Conservation (phyloP, 139 green algal species). For the Auxenochlorella pyrenoidosa region DNA sequence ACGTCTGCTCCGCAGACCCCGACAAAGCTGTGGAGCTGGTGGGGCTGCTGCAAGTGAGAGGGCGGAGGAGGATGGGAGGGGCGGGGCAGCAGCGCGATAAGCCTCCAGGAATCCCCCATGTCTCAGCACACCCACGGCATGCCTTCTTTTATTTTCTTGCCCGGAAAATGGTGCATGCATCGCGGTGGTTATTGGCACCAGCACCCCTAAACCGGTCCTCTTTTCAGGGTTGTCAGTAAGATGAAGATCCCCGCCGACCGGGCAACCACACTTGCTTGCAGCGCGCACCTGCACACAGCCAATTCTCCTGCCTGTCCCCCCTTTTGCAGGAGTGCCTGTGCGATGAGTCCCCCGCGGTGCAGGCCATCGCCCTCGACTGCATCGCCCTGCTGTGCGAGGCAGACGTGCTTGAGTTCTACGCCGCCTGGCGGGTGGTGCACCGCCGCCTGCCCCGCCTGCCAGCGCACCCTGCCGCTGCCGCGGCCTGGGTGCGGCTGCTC, state of each 20-base stretch:
- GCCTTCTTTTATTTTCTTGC: no score
- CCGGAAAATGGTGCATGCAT: no score
- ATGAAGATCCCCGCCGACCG: no score
- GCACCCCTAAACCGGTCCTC: no score
- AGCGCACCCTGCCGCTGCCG: slow-evolving; percentile 33
- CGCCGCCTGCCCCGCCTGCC: slow-evolving; percentile 50
- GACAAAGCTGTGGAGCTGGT: slow-evolving; percentile 43
- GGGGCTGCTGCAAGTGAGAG: slow-evolving; percentile 20
- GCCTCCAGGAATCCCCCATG: no score
- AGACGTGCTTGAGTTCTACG: slow-evolving; percentile 73
- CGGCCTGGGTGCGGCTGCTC: slow-evolving; percentile 50
- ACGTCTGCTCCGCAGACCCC: slow-evolving; percentile 38
- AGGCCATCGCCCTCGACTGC: slow-evolving; percentile 51
- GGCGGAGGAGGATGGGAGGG: no score
- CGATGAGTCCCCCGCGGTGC: slow-evolving; percentile 45
- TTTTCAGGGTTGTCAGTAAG: no score
- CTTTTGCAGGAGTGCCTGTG: slow-evolving; percentile 40
- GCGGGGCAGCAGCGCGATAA: no score
- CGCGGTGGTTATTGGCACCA: no score
- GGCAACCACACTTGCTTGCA: no score
- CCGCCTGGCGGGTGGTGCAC: slow-evolving; percentile 61
- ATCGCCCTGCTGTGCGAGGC: slow-evolving; percentile 52
- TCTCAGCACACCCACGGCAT: no score
- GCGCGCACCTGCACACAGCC: no score
- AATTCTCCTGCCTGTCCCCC: not conserved